phyloP scores from a whole-genome alignment of 345 rosid genomes.

The Trapa bicornis region DNA sequence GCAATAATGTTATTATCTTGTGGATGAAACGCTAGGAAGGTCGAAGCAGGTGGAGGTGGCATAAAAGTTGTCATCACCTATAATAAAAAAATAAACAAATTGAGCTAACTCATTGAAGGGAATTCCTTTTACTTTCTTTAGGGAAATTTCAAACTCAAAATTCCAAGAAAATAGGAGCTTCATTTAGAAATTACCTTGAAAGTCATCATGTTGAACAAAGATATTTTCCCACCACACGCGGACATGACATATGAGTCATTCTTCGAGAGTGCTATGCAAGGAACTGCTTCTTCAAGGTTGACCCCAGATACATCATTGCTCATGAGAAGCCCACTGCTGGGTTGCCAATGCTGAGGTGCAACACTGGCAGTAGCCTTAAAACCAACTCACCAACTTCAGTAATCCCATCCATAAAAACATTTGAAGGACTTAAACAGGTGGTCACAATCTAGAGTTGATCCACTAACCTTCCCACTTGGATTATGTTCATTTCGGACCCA shows the following conservation, averaged over 20 bases:
- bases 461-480: conserved; percentile 62
- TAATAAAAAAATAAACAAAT: conserved; percentile 6
- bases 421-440: neutral
- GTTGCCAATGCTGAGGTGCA: conserved; percentile 85
- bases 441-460: neutral
- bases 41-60: conserved; percentile 73
- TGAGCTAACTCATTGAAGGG: neutral
- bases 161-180: neutral
- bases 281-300: conserved; percentile 68
- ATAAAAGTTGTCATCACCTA: conserved; percentile 90
- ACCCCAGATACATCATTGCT: conserved; percentile 62
- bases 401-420: neutral
- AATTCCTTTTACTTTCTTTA: too few species aligned
- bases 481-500: conserved; percentile 69
- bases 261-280: conserved; percentile 89
- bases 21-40: conserved; percentile 83
- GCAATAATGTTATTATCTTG: conserved; percentile 81
- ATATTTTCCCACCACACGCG: conserved; percentile 81
- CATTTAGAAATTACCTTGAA: conserved; percentile 42
- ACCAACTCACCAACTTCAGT: conserved; percentile 7
- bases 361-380: conserved; percentile 53
- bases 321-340: conserved; percentile 88
- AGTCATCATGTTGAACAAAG: conserved; percentile 86
- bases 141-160: neutral
- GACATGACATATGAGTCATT: conserved; percentile 90